Base-by-base conservation (phyloP, 2,329 filamentous ascomycete species). In the Dothiorella sarmentorum region DNA sequence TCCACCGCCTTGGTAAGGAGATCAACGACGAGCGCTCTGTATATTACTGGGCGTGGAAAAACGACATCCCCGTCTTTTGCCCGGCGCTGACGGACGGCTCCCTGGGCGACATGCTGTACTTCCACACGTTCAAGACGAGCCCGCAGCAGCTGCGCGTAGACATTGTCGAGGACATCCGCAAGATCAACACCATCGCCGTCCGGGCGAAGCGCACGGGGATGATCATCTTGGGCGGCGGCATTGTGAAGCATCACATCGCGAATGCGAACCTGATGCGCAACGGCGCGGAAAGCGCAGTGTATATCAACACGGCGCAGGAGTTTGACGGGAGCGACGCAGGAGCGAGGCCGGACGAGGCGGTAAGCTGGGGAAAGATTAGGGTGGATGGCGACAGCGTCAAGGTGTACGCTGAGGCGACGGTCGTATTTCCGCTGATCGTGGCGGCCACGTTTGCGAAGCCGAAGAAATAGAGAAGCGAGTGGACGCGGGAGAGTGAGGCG, bases 351-450 rank as follows among this genome's bases (percentile, higher is more conserved):
- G 94, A 99, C 68, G 94, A 99, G 76, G 94, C 94, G 4, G 90
- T 99, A 15, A 97, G 92, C 62, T 99, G 94, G 94, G 94, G 94
- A 3, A 99, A 99, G 80, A 97, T 99, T 74, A 97, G 95, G 75
- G 80, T 86, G 40, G 89, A 87, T 55, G 94, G 88, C 1, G 88
- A 94, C 63, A 89, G 86, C 66, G 92, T 97, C 59, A 99, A 97
- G 85, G 82, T 86, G 4, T 86, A 86, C 66, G 85, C 84, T 15
- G 85, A 88, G 71, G 85, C 85, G 2, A 88, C 85, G 0, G 76
- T 87, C 15, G 85, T 81, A 15, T 88, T 88, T 66, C 85, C 85
- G 7, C 72, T 88, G 62, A 85, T 88, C 62, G 85, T 87, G 9
- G 85, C 85, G 4, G 82, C 83, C 17, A 86, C 85, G 1, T 87